A percentile compares a stretch with the other conserved stretches of the same genome.
These are phyloP conservation scores for Solanum chiquidenum DNA, from an alignment of 257 asterid genomes.

Conservation along the genomic window DNA sequence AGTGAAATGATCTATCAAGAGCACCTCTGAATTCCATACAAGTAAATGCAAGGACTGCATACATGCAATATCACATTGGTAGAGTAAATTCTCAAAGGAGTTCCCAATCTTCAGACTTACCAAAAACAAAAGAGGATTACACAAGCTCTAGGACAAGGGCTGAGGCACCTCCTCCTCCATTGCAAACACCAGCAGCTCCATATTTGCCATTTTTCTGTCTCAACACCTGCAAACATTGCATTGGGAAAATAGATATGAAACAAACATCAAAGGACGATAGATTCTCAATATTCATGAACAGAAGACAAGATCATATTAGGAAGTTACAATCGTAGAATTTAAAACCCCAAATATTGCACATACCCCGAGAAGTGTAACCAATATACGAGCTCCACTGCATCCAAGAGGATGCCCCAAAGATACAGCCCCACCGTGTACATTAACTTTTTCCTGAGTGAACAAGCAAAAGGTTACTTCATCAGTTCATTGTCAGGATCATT, in stretches of 20 bases:
- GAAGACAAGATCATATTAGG: background rate
- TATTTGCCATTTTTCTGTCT: conserved; percentile 70
- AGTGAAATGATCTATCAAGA: background rate
- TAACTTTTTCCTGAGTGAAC: conserved; percentile 66
- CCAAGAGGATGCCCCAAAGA: conserved; percentile 97
- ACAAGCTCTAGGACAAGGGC: conserved; percentile 78
- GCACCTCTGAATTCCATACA: background rate
- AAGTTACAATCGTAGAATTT: background rate
- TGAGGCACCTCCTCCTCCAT: conserved; percentile 99
- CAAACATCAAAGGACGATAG: background rate
- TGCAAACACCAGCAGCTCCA: conserved; percentile 92
- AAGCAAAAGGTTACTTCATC: background rate
- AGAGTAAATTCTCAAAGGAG: background rate
- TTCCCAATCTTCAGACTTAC: background rate
- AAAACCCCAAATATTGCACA: background rate
- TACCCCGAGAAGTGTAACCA: conserved; percentile 97
- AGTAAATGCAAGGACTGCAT: background rate
- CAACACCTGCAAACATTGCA: conserved; percentile 44
- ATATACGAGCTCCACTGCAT: conserved; percentile 98
- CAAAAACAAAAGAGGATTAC: conserved; percentile 16
- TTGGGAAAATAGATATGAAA: background rate
- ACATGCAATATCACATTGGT: background rate
- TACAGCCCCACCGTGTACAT: conserved; percentile 95
- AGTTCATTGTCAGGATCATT: background rate
- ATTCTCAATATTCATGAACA: background rate